phyloP scores from a whole-genome alignment of 2,329 filamentous ascomycete species.

The Ceratocystis lukuohia region DNA sequence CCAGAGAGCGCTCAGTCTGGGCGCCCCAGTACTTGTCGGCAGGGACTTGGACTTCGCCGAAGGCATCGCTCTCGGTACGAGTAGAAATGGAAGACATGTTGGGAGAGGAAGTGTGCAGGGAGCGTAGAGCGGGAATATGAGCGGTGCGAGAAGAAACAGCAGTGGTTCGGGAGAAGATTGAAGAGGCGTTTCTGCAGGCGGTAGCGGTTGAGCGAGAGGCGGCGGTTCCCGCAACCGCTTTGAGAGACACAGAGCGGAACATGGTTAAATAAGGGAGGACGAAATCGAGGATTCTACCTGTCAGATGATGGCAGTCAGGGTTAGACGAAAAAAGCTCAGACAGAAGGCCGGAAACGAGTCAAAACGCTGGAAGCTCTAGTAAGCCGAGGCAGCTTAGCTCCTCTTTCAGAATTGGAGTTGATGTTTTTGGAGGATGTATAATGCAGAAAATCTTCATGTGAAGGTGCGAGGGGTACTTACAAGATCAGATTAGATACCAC shows the following conservation, averaged over 20 bases:
- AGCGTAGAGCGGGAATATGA: slow-evolving; percentile 16
- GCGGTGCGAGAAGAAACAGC: slow-evolving; percentile 4
- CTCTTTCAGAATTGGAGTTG: slow-evolving; percentile 3
- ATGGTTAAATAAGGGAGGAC: slow-evolving; percentile 14
- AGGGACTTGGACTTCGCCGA: slow-evolving; percentile 88
- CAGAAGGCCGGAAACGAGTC: slow-evolving; percentile 12
- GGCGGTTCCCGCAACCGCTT: slow-evolving; percentile 15
- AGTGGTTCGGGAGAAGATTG: slow-evolving; percentile 9
- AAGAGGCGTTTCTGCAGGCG: slow-evolving; percentile 2
- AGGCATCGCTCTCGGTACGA: slow-evolving; percentile 89
- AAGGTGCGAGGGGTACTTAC: not conserved
- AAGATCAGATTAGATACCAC: not conserved
- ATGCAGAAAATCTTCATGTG: not conserved
- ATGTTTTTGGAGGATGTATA: not conserved
- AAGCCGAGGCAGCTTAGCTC: slow-evolving; percentile 7
- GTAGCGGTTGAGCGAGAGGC: slow-evolving; percentile 7
- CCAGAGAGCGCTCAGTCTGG: slow-evolving; percentile 88
- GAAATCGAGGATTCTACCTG: slow-evolving; percentile 10
- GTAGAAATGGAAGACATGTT: slow-evolving; percentile 37
- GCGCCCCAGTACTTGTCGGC: slow-evolving; percentile 97
- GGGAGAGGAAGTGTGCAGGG: slow-evolving; percentile 33
- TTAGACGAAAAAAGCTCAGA: slow-evolving; percentile 12
- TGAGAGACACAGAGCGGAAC: slow-evolving; percentile 19
- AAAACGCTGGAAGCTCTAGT: slow-evolving; percentile 9
- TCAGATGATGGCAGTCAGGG: slow-evolving; percentile 14